These are phyloP conservation scores for Tuber melanosporum DNA, from an alignment of 495 filamentous ascomycete genomes.

Conservation along the genomic window DNA sequence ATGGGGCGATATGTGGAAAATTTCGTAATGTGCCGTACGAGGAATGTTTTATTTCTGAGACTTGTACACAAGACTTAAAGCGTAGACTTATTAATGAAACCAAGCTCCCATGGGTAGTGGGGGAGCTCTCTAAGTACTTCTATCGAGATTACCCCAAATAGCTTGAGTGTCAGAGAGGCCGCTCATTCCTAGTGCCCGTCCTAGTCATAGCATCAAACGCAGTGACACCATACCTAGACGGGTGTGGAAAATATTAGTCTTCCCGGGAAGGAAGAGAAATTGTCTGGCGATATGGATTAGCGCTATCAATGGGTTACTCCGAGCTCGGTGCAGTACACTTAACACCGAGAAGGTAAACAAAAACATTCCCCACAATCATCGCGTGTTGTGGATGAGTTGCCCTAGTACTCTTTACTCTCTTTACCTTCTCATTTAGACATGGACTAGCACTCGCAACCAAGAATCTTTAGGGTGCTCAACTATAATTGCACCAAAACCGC, in stretches of 20 bases:
- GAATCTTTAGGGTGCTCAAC: background rate
- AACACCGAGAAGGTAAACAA: background rate
- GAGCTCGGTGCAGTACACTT: conserved; percentile 23
- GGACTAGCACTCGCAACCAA: conserved; percentile 20
- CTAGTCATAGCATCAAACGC: background rate
- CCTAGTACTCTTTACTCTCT: background rate
- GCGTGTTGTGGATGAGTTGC: background rate
- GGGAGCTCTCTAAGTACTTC: background rate
- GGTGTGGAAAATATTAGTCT: background rate
- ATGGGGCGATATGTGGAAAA: background rate
- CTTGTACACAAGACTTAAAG: background rate
- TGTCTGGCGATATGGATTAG: background rate
- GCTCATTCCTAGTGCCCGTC: background rate
- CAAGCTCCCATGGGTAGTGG: background rate
- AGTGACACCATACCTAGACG: background rate
- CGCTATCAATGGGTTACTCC: conserved; percentile 18
- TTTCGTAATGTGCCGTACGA: background rate
- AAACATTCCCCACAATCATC: background rate
- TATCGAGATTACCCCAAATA: background rate
- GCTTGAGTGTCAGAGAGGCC: background rate
- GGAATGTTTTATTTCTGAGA: conserved; percentile 4
- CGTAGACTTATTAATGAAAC: background rate
- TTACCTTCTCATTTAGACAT: conserved; percentile 1
- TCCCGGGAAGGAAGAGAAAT: background rate
- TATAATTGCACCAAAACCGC: background rate